phyloP scores from a whole-genome alignment of 2,329 filamentous ascomycete species.

The Xylariaceae sp. region DNA sequence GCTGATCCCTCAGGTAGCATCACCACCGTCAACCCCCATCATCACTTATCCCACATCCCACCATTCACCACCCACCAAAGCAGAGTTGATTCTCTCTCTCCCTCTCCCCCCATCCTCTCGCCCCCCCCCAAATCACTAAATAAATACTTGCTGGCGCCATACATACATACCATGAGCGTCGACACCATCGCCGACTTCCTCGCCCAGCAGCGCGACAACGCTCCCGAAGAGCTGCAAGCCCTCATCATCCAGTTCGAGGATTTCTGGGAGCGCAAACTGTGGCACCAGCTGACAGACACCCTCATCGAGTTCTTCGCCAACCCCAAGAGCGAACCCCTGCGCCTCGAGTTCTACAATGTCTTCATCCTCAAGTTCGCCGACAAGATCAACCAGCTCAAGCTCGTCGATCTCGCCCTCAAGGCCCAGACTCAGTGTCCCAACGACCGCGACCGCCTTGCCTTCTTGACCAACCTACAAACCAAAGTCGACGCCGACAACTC shows the following conservation, averaged over 20 bases:
- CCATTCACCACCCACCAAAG: no score
- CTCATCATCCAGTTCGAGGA: slow-evolving; percentile 91
- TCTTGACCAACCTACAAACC: slow-evolving; percentile 76
- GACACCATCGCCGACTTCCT: slow-evolving; percentile 92
- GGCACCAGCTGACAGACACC: slow-evolving; percentile 94
- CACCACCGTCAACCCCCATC: no score
- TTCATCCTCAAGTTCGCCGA: slow-evolving; percentile 96
- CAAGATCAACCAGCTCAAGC: slow-evolving; percentile 98
- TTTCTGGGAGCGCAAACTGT: slow-evolving; percentile 96
- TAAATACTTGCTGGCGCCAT: neutral
- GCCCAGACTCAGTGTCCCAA: slow-evolving; percentile 77
- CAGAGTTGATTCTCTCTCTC: no score
- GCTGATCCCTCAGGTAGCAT: slow-evolving; percentile 8
- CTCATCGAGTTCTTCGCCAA: slow-evolving; percentile 85
- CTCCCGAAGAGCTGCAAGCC: slow-evolving; percentile 82
- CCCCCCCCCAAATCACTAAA: neutral
- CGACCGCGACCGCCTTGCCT: slow-evolving; percentile 78
- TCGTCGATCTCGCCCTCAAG: slow-evolving; percentile 84
- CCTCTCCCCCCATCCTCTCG: neutral
- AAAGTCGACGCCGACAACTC: slow-evolving; percentile 90
- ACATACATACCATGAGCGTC: slow-evolving; percentile 62
- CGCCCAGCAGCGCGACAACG: slow-evolving; percentile 79
- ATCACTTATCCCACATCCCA: no score
- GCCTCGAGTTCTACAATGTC: slow-evolving; percentile 85
- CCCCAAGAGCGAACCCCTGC: slow-evolving; percentile 74